Evolutionary conservation across 768 basidiomycete species (phyloP).

Genomic region (Amanita inopinata): DNA sequence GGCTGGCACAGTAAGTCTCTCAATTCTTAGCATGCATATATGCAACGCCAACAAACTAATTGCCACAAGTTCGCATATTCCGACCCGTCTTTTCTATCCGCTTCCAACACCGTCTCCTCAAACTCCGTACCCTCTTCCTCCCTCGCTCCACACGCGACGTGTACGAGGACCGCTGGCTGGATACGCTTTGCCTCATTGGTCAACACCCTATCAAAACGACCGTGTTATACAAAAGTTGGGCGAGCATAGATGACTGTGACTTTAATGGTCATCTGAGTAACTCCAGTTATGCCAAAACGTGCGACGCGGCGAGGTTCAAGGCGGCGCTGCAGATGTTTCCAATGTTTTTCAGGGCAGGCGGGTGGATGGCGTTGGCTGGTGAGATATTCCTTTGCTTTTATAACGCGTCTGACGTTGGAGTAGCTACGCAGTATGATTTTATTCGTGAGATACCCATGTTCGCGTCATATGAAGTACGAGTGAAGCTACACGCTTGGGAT

Average conservation of each 20-base stretch:
- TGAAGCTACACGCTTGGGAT: slow-evolving; percentile 56
- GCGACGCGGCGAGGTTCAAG: slow-evolving; percentile 42
- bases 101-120: slow-evolving; percentile 22
- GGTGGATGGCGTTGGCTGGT: slow-evolving; percentile 53
- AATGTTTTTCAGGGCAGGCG: slow-evolving; percentile 45
- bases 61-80: slow-evolving; percentile 18
- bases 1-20: slow-evolving; percentile 39
- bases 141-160: slow-evolving; percentile 20
- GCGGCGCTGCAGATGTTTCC: slow-evolving; percentile 43
- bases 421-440: slow-evolving; percentile 62
- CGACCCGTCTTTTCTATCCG: slow-evolving; percentile 31
- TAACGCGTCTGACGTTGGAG: background rate
- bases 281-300: slow-evolving; percentile 65
- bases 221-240: slow-evolving; percentile 35
- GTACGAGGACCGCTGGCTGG: slow-evolving; percentile 34
- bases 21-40: background rate
- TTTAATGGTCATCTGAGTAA: slow-evolving; percentile 73
- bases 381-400: slow-evolving; percentile 10
- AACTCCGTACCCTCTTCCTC: slow-evolving; percentile 26
- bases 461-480: slow-evolving; percentile 48
- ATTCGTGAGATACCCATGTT: slow-evolving; percentile 63
- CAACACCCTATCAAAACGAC: slow-evolving; percentile 40
- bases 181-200: slow-evolving; percentile 42
- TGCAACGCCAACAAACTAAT: background rate
- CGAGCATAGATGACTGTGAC: slow-evolving; percentile 69